Base-by-base conservation (phyloP, 768 basidiomycete species). In the Termitomyces sp. region DNA sequence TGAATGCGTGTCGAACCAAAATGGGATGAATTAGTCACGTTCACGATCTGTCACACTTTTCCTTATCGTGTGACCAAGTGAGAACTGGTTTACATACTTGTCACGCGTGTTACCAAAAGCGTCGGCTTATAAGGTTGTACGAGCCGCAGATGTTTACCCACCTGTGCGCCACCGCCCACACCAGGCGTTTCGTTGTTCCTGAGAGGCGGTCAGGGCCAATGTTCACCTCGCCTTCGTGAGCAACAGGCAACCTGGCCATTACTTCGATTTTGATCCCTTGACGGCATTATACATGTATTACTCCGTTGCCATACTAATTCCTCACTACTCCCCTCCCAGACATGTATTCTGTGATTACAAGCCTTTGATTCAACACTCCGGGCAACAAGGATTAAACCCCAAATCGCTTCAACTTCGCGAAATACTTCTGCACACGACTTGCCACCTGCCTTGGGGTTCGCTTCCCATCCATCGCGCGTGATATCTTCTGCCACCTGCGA, bases 341-440 rank as follows among this genome's bases (percentile, higher is more conserved):
- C n/a, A n/a, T 8, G n/a, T 16, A 5, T 4, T 7, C 39, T 39
- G 3, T 41, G n/a, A 8, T 39, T 12, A 12, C 2, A 39, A 3
- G 18, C 39, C 5, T 39, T n/a, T 39, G n/a, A 41, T 41, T n/a
- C 8, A 41, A n/a, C 33, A n/a, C 5, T 13, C n/a, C 20, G 15
- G 20, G 31, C n/a, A 48, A 31, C 12, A 13, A 18, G 10, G 10
- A 13, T 45, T 18, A 58, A 18, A 62, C 20, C 36, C 90, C 89
- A 69, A 85, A 91, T 61, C 81, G 80, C 72, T 86, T 90, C 69
- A 92, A 69, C 75, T 92, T 92, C 68, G 88, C 88, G 68, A 90
- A 87, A 70, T 92, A 92, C 71, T 93, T 93, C 64, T 93, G 91
- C 54, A 93, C 90, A 18, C 90, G 81, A 73, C 88, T 91, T 37